Conservation (phyloP, 345 rosid genomes). For the Brassica carinata region DNA sequence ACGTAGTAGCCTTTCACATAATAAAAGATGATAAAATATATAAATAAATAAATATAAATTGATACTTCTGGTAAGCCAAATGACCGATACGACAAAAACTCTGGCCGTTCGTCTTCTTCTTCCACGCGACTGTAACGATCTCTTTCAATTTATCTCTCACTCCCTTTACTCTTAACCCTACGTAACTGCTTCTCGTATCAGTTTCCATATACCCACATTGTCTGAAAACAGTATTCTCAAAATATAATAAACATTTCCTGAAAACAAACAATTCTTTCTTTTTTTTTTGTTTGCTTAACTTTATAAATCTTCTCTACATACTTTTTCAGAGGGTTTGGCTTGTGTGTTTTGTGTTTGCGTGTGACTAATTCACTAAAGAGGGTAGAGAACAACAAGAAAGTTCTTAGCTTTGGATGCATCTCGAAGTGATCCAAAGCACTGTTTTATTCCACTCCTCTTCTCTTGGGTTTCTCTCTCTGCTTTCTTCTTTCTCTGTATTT, state of each 20-base stretch:
- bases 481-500: slow-evolving; percentile 12
- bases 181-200: slow-evolving; percentile 17
- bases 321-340: neutral
- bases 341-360: slow-evolving; percentile 29
- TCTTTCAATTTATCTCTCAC: slow-evolving; percentile 1
- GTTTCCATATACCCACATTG: slow-evolving; percentile 21
- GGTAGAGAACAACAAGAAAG: slow-evolving; percentile 7
- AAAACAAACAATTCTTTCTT: neutral
- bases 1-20: slow-evolving; percentile 5
- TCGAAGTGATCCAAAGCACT: slow-evolving; percentile 35
- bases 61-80: neutral
- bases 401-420: slow-evolving; percentile 36
- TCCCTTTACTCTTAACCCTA: neutral
- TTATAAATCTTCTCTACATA: neutral
- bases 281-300: neutral
- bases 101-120: slow-evolving; percentile 15
- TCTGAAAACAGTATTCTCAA: neutral
- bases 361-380: slow-evolving; percentile 2
- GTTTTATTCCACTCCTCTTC: slow-evolving; percentile 36
- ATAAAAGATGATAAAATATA: neutral
- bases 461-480: slow-evolving; percentile 29
- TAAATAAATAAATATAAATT: neutral
- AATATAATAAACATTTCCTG: neutral
- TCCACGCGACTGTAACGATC: slow-evolving; percentile 23
- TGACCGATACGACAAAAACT: neutral